phyloP scores from a whole-genome alignment of 768 basidiomycete genomes.

The Kwoniella sp. region DNA sequence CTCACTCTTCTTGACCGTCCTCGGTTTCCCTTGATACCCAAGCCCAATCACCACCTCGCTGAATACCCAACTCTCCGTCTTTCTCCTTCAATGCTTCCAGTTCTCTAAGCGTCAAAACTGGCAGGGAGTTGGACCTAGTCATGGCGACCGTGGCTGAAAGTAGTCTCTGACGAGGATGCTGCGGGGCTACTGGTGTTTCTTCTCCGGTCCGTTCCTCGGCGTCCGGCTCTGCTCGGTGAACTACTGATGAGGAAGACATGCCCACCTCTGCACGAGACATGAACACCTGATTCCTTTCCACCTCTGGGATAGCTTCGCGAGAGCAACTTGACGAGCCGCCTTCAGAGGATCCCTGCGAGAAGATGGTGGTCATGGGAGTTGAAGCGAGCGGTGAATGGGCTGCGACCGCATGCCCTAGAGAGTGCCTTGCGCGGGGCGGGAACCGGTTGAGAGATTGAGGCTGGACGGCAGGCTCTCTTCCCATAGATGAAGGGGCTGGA shows the following conservation, averaged over 20 bases:
- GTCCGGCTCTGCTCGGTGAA: neutral
- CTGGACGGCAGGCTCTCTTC: neutral
- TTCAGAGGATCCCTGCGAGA: slow-evolving; percentile 20
- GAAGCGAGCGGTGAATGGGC: slow-evolving; percentile 37
- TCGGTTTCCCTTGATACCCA: slow-evolving; percentile 41
- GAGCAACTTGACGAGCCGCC: slow-evolving; percentile 14
- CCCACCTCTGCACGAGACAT: slow-evolving; percentile 19
- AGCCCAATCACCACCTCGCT: slow-evolving; percentile 43
- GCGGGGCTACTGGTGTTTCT: neutral
- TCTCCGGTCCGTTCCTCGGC: neutral
- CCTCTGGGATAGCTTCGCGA: slow-evolving; percentile 18
- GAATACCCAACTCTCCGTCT: slow-evolving; percentile 51
- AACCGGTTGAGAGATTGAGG: slow-evolving; percentile 8
- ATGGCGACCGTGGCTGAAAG: slow-evolving; percentile 39
- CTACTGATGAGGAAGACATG: neutral
- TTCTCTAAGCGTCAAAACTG: slow-evolving; percentile 47
- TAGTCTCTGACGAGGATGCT: slow-evolving; percentile 3
- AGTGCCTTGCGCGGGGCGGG: slow-evolving; percentile 26
- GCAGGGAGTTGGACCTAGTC: slow-evolving; percentile 46
- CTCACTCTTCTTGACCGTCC: slow-evolving; percentile 28
- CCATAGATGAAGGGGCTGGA: slow-evolving; percentile 6
- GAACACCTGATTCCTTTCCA: slow-evolving; percentile 9
- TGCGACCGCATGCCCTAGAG: slow-evolving; percentile 8
- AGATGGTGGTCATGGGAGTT: slow-evolving; percentile 41
- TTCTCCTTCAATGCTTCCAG: slow-evolving; percentile 44